Base-by-base conservation (phyloP, 1,284 basidiomycete genomes). In the Ceratobasidium sp. region DNA sequence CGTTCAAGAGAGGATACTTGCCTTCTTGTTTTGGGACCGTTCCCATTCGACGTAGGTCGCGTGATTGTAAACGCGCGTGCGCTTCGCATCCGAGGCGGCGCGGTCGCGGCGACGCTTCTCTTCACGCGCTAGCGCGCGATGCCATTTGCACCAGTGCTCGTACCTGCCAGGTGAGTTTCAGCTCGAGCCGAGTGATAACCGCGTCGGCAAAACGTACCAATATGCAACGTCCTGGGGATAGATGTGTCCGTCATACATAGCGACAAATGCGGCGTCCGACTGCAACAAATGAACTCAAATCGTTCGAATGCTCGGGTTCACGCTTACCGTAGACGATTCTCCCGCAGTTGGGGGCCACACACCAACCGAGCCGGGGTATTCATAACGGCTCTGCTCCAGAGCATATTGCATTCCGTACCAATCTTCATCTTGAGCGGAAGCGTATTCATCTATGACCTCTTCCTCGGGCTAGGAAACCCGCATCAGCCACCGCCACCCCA, bases 111-210 rank as follows among this genome's bases (percentile, higher is more conserved):
- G 64, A 12, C 64, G 50, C 40, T 64, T 64, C 25, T 67, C 64
- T 20, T 67, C 64, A 17, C 64, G 64, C 45, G 50, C 52, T 6
- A 67, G 64, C n/a, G 64, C 50, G 20, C 64, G 64, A 22, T 67
- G 64, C 64, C 64, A 67, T 27, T 67, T 67, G n/a, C 64, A 54
- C 64, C 64, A 67, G 20, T 67, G 64, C 27, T 22, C 64, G n/a
- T 67, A 67, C 52, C 64, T 52, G 45, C 35, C 22, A 31, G 15
- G 22, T 43, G 15, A 42, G 22, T 20, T 6, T 35, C 34, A 29
- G 32, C 10, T 43, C 25, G 32, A 25, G 8, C 4, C 6, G 25
- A 7, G 3, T 22, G 6, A 20, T 12, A 17, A 42, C 17, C 15
- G 13, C n/a, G 22, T 50, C 6, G 29, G 6, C n/a, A 2, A 12